These are phyloP conservation scores for Yamadazyma mexicana DNA, from an alignment of 1,139 yeast species.

Conservation along the genomic window DNA sequence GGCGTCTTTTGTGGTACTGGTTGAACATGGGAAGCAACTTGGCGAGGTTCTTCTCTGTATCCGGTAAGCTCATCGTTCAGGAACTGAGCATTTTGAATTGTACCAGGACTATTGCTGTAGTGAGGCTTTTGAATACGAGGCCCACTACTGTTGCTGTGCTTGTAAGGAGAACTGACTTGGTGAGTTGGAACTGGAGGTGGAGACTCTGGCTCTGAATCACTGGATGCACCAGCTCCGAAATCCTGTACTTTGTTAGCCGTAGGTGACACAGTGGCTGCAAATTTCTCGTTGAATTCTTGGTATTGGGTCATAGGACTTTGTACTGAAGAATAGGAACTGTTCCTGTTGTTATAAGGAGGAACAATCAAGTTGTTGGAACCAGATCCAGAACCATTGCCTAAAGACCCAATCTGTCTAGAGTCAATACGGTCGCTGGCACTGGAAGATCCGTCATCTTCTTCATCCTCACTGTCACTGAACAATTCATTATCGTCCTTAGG, in stretches of 20 bases:
- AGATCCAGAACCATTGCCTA: slow-evolving; percentile 11
- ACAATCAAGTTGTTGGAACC: slow-evolving; percentile 19
- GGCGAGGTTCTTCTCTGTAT: slow-evolving; percentile 10
- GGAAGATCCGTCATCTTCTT: slow-evolving; percentile 12
- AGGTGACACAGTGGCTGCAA: slow-evolving; percentile 23
- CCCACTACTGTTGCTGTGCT: slow-evolving; percentile 2
- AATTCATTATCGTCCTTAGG: slow-evolving; percentile 42
- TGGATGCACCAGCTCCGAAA: slow-evolving; percentile 2
- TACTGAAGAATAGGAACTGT: slow-evolving; percentile 42
- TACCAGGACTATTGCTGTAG: slow-evolving; percentile 37
- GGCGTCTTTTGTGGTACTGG: slow-evolving; percentile 1
- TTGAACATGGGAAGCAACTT: too few relatives aligned
- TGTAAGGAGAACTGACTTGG: slow-evolving; percentile 14
- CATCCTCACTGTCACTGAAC: slow-evolving; percentile 37
- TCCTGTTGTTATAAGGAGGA: slow-evolving; percentile 29
- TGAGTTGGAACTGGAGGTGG: slow-evolving; percentile 27
- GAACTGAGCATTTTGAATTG: slow-evolving; percentile 29
- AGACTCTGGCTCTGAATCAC: slow-evolving; percentile 17
- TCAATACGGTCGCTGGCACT: slow-evolving; percentile 26
- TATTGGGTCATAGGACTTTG: slow-evolving; percentile 55
- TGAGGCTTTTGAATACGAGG: slow-evolving; percentile 26
- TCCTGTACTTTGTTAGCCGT: slow-evolving; percentile 13
- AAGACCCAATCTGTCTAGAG: slow-evolving; percentile 26
- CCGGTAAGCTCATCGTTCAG: slow-evolving; percentile 15
- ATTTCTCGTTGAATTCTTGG: slow-evolving; percentile 51